Evolutionary conservation across 2,329 filamentous ascomycete genomes (phyloP).

Genomic region (Fusarium falciforme): DNA sequence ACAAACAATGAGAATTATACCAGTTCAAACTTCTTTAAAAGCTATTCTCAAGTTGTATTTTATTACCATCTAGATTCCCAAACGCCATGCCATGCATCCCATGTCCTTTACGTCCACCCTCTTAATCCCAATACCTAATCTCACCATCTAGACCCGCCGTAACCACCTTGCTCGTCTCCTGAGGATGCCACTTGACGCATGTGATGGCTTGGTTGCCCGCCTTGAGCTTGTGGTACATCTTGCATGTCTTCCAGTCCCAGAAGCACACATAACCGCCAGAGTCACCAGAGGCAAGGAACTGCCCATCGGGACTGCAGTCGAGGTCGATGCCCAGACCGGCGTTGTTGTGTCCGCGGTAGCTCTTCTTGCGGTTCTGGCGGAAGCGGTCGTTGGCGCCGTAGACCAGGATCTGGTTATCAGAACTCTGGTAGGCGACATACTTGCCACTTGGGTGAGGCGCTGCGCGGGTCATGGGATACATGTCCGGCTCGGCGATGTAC

Average conservation of each 20-base stretch:
- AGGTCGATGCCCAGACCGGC: constrained; percentile 94
- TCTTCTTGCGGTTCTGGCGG: constrained; percentile 97
- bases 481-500: constrained; percentile 96
- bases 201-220: constrained; percentile 85
- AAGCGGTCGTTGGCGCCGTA: constrained; percentile 96
- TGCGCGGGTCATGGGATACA: constrained; percentile 94
- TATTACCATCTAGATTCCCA: constrained; percentile 17
- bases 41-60: constrained; percentile 9
- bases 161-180: constrained; percentile 93
- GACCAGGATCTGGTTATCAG: constrained; percentile 96
- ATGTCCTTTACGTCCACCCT: constrained; percentile 10
- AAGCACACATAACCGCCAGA: constrained; percentile 91
- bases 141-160: constrained; percentile 90
- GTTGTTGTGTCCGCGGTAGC: constrained; percentile 94
- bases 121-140: constrained; percentile 92
- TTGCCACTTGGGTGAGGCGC: constrained; percentile 89
- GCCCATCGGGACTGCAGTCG: constrained; percentile 88
- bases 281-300: constrained; percentile 90
- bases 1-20: not conserved
- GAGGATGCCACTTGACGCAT: constrained; percentile 95
- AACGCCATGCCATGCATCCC: constrained; percentile 44
- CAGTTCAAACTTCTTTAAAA: constrained; percentile 1
- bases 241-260: constrained; percentile 99
- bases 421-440: constrained; percentile 92
- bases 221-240: constrained; percentile 97